Conservation (phyloP, 495 filamentous ascomycete genomes). For the Mycothermus thermophilus region DNA sequence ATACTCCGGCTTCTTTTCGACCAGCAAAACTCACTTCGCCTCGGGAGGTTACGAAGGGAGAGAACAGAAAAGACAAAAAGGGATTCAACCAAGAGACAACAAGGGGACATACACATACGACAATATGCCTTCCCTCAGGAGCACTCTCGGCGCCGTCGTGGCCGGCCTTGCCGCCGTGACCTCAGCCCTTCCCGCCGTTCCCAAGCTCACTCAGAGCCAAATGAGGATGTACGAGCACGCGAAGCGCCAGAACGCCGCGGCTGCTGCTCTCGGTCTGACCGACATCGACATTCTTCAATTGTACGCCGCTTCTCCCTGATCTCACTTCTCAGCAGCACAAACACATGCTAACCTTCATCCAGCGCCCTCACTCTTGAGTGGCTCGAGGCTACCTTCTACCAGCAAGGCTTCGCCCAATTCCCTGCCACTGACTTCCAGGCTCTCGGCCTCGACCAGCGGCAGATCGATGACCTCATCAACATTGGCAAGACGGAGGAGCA, state of each 20-base stretch:
- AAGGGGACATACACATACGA: conserved; percentile 8
- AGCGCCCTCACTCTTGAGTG: conserved; percentile 53
- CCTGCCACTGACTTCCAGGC: conserved; percentile 41
- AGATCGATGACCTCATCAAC: conserved; percentile 36
- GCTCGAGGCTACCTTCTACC: conserved; percentile 50
- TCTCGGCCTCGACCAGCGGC: conserved; percentile 35
- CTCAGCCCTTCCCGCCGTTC: conserved; percentile 31
- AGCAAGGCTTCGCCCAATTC: conserved; percentile 47
- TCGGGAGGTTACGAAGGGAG: conserved; percentile 1
- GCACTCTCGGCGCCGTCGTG: conserved; percentile 29
- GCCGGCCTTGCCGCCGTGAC: conserved; percentile 32
- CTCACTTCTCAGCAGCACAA: background rate
- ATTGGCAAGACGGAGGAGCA: conserved; percentile 42
- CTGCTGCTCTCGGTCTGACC: conserved; percentile 36
- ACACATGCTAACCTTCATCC: conserved; percentile 9
- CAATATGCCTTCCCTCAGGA: conserved; percentile 34
- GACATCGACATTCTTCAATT: conserved; percentile 61
- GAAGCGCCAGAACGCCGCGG: conserved; percentile 40
- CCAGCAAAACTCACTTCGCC: conserved; percentile 1
- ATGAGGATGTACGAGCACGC: conserved; percentile 29
- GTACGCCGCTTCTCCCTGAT: conserved; percentile 27
- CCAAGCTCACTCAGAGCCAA: conserved; percentile 29
- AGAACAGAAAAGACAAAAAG: conserved; percentile 13
- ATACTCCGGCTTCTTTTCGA: conserved; percentile 16
- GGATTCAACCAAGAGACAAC: conserved; percentile 12